Evolutionary conservation across 2,329 filamentous ascomycete genomes (phyloP), one percentile per base, ranked within the genome.

Genomic region (Fusarium foetens): DNA sequence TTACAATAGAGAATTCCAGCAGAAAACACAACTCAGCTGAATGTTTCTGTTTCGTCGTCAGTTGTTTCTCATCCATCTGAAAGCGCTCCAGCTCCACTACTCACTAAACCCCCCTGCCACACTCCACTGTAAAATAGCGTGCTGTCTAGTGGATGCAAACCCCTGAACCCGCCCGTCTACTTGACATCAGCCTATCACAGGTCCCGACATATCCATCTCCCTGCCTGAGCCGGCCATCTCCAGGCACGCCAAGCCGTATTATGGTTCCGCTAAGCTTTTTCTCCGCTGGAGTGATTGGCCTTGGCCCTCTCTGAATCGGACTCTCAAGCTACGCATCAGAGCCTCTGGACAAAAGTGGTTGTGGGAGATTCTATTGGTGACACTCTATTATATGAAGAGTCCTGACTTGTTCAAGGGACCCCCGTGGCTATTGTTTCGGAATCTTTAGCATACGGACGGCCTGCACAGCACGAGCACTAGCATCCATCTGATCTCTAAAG

Each of bases 391-490:
- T 46, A 35, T 59, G n/a, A 45, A 27, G 16, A 33, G 23, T 39
- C 42, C 53, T 57, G 25, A 27, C 29, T 57, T 57, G 53, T 46
- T 16, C 45, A n/a, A 67, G 46, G 48, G 36, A 29, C 12, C 39
- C 17, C 35, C 35, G 31, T 51, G 62, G 46, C 53, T 62, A 62
- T 51, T 66, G 70, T 72, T 72, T 72, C 64, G 54, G 51, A 70
- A 46, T 38, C 36, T 67, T 73, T 72, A 63, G 57, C 52, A 64
- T 51, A 13, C 31, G 12, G 31, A 29, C n/a, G 51, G 54, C 29
- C 53, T 64, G 57, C 43, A 33, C 29, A 25, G 43, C 43, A 29
- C 43, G 6, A 25, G 51, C 52, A 33, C 52, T 33, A 33, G 27
- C 38, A 55, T 45, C 38, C 48, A 63, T 68, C 55, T 38, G 63